Base-by-base conservation (phyloP, 2,329 filamentous ascomycete genomes). In the Neurospora crassa region DNA sequence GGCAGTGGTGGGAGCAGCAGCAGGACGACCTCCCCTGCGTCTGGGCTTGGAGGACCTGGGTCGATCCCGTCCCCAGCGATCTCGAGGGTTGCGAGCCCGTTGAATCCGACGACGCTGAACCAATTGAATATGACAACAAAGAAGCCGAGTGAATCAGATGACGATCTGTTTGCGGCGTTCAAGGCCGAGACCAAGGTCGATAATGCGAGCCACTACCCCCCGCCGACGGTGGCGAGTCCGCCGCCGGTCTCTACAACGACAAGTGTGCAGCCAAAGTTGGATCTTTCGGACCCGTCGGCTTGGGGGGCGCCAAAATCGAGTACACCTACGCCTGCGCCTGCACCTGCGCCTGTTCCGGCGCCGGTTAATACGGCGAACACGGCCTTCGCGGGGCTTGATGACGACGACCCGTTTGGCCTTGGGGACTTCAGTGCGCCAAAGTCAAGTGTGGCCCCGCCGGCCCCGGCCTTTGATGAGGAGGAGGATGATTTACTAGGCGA, bases 321-420 rank as follows among this genome's bases (percentile, higher is more conserved):
- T n/a, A 63, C 53, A 11, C 53, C 53, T 63, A 16, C 2, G 3
- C 5, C 45, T 11, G 43, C 4, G 5, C 43, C 43, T 34, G 53
- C 24, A 10, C 53, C 24, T 63, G 53, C 24, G 1, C 53, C 53
- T 34, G 53, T 20, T 74, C 80, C 1, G 77, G 78, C 70, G 76
- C 77, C 63, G 78, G 77, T 12, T 79, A 76, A 0, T 81, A 89
- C 73, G 82, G 80, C 14, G 84, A 87, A 63, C 29, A 37, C 53
- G 53, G 53, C 53, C 7, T 63, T 63, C 34, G 53, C 53, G 14
- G 53, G 53, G 10, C 53, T 63, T 40, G 91, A 95, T 71, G 92
- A 97, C 76, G 93, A 97, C 78, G 93, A 97, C 78, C 93, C 94
- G 1, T 97, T 98, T 79, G 95, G 93, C 0, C 83, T 97, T 43